Conservation (phyloP, 202 grass and related monocot species). For the Saccharum hybrid region DNA sequence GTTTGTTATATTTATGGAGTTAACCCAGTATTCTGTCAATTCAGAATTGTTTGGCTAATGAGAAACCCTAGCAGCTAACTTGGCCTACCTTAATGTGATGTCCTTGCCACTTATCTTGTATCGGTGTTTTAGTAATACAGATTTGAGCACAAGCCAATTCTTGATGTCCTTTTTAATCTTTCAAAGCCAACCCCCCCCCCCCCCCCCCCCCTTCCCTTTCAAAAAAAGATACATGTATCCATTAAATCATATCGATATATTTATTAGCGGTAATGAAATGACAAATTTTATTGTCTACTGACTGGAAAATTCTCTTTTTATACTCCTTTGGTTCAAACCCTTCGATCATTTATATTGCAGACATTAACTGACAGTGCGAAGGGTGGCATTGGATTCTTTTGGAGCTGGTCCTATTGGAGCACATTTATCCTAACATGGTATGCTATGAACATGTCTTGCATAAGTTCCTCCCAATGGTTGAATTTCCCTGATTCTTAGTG, state of each 20-base stretch:
- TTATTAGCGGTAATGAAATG: not conserved
- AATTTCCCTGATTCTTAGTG: constrained; percentile 19
- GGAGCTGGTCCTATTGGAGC: constrained; percentile 99
- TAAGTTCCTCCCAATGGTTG: not conserved
- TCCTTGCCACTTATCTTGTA: not conserved
- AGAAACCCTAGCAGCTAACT: not conserved
- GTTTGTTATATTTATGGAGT: not conserved
- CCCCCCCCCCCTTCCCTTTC: not conserved
- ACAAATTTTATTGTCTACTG: constrained; percentile 10
- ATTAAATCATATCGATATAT: not conserved
- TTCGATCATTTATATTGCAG: constrained; percentile 53
- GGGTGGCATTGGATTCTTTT: constrained; percentile 92
- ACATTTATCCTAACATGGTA: constrained; percentile 99
- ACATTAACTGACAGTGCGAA: constrained; percentile 73
- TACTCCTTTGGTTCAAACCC: constrained; percentile 28
- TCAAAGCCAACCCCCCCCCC: too few species aligned
- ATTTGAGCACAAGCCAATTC: not conserved
- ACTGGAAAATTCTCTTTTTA: not conserved
- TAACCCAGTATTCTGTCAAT: constrained; percentile 9
- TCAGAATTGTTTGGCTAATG: constrained; percentile 24
- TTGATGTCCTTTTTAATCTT: constrained; percentile 5
- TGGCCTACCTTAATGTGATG: constrained; percentile 9
- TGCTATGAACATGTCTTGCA: constrained; percentile 31
- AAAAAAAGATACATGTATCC: not conserved
- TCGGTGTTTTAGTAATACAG: not conserved